These are phyloP conservation scores for Zasmidium angulare DNA, from an alignment of 2,329 filamentous ascomycete genomes.

Conservation along the genomic window DNA sequence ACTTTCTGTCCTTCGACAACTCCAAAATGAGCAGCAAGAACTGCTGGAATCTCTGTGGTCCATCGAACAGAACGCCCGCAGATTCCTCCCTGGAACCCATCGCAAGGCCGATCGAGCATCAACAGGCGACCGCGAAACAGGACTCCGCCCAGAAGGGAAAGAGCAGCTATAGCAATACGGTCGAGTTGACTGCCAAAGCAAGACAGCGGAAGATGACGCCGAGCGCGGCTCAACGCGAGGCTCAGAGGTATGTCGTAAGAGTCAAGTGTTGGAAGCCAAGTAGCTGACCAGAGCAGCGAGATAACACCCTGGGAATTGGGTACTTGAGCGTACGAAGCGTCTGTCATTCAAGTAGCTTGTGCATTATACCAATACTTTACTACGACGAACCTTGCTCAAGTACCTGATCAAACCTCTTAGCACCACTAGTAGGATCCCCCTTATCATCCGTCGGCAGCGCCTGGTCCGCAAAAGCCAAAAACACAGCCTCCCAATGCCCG, in stretches of 20 bases:
- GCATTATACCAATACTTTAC: no score
- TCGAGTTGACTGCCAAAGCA: not conserved
- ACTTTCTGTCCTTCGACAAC: no score
- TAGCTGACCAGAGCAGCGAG: not conserved
- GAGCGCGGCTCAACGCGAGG: not conserved
- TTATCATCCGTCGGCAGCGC: conserved; percentile 37
- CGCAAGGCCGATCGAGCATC: not conserved
- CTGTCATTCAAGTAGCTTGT: not conserved
- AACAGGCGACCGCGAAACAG: not conserved
- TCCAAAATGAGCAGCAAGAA: no score
- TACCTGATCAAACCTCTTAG: conserved; percentile 8
- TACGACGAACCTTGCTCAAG: not conserved
- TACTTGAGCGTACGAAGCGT: not conserved
- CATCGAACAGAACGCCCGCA: not conserved
- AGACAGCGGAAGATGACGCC: not conserved
- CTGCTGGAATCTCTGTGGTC: not conserved
- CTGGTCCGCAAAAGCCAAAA: conserved; percentile 42
- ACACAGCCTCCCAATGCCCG: conserved; percentile 42
- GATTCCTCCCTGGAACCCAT: not conserved
- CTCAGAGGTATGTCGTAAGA: not conserved
- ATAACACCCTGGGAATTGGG: not conserved
- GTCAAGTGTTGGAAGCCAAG: not conserved
- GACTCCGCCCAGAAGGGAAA: not conserved
- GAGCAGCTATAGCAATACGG: not conserved
- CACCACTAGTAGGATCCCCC: conserved; percentile 5